Evolutionary conservation across 2,329 filamentous ascomycete genomes (phyloP).

Genomic region (Biscogniauxia mediterranea): DNA sequence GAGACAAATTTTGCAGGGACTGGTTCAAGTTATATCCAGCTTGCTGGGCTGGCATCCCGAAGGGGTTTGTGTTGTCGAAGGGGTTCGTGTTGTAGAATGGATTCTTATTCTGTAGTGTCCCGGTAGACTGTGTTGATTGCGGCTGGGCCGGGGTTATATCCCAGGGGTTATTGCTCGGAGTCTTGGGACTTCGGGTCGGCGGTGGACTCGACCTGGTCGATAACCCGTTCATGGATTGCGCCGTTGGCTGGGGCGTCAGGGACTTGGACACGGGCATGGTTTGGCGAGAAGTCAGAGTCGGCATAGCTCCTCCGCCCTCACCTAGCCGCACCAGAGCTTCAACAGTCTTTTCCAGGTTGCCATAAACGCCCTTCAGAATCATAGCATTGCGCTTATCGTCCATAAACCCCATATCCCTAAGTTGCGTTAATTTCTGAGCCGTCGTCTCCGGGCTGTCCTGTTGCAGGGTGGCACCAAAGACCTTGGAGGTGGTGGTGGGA

Average conservation of each 20-base stretch:
- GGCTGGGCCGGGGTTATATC: slow-evolving; percentile 56
- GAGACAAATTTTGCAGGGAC: slow-evolving; percentile 72
- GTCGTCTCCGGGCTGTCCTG: slow-evolving; percentile 54
- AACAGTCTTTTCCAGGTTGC: slow-evolving; percentile 81
- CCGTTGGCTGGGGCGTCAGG: slow-evolving; percentile 50
- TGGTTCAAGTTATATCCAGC: slow-evolving; percentile 53
- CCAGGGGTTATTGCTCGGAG: slow-evolving; percentile 65
- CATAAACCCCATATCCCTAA: slow-evolving; percentile 89
- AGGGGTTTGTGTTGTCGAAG: slow-evolving; percentile 63
- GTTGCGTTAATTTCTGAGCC: slow-evolving; percentile 71
- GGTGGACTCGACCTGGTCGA: slow-evolving; percentile 29
- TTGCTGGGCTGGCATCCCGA: slow-evolving; percentile 51
- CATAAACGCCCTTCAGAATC: slow-evolving; percentile 78
- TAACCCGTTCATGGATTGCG: slow-evolving; percentile 29
- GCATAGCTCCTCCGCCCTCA: slow-evolving; percentile 56
- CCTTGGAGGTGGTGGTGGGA: slow-evolving; percentile 63
- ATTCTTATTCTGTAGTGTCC: slow-evolving; percentile 57
- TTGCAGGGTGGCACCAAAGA: slow-evolving; percentile 68
- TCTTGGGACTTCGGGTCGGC: slow-evolving; percentile 34
- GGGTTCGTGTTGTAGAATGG: slow-evolving; percentile 60
- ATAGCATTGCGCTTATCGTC: slow-evolving; percentile 79
- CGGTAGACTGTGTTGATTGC: slow-evolving; percentile 65
- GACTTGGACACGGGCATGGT: slow-evolving; percentile 49
- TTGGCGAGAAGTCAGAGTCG: slow-evolving; percentile 45
- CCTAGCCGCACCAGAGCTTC: slow-evolving; percentile 82